A percentile compares a stretch with the other conserved stretches of the same genome.
phyloP scores from a whole-genome alignment of 2,329 filamentous ascomycete species.

The Exophiala xenobiotica region DNA sequence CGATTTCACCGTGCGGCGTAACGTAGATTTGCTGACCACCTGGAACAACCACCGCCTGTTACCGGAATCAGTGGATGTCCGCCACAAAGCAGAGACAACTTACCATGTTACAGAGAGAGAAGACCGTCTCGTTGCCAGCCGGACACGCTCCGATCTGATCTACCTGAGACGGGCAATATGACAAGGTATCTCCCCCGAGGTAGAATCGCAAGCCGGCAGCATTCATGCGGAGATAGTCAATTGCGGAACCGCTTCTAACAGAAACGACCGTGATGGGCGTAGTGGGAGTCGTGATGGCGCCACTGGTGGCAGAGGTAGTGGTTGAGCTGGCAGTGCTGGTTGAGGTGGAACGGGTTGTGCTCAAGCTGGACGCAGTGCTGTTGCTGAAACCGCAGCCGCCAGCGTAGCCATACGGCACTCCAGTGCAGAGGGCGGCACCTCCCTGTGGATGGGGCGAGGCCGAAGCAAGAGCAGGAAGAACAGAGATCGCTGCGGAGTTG shows the following conservation, averaged over 20 bases:
- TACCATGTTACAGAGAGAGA: conserved; percentile 40
- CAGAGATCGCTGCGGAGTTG: too few species aligned
- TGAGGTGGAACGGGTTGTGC: conserved; percentile 9
- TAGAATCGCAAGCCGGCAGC: conserved; percentile 52
- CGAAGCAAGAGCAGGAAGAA: neutral
- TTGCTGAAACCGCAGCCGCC: conserved; percentile 4
- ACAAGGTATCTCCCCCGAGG: conserved; percentile 47
- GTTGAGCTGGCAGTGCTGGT: conserved; percentile 15
- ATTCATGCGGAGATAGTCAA: conserved; percentile 50
- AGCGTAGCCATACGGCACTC: neutral
- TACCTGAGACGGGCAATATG: conserved; percentile 50
- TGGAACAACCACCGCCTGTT: conserved; percentile 54
- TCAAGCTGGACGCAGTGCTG: conserved; percentile 10
- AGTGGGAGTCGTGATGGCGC: conserved; percentile 22
- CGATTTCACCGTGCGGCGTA: conserved; percentile 52
- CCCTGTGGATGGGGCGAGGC: neutral
- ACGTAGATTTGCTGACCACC: conserved; percentile 65
- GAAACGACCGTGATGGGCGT: conserved; percentile 46
- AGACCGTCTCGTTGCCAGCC: conserved; percentile 48
- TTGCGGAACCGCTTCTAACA: conserved; percentile 48
- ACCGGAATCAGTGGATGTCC: conserved; percentile 7
- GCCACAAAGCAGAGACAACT: conserved; percentile 13
- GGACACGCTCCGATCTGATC: conserved; percentile 42
- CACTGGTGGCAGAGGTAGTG: conserved; percentile 5
- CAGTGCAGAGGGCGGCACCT: neutral